phyloP scores from a whole-genome alignment of 129 eudicot species.

The Glebionis coronaria region DNA sequence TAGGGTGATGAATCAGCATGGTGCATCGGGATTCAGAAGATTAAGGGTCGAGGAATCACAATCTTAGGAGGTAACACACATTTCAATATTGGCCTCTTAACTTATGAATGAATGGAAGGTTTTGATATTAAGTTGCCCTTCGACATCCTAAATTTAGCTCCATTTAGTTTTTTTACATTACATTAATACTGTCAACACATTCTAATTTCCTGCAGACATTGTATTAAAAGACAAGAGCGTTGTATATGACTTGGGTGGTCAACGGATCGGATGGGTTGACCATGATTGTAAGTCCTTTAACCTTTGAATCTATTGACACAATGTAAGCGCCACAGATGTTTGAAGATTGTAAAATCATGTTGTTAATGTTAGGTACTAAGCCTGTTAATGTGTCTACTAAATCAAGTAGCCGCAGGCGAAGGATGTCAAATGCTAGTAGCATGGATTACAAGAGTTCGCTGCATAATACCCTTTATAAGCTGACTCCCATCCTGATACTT shows the following conservation, averaged over 20 bases:
- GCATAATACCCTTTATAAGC: slow-evolving; percentile 20
- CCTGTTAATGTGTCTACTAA: slow-evolving; percentile 72
- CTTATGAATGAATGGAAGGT: neutral
- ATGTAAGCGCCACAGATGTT: neutral
- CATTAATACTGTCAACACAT: neutral
- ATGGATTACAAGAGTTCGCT: slow-evolving; percentile 16
- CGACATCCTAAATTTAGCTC: no score
- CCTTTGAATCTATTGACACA: neutral
- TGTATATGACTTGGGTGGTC: slow-evolving; percentile 87
- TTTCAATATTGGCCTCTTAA: neutral
- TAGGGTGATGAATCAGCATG: slow-evolving; percentile 82
- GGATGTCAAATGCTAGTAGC: slow-evolving; percentile 41
- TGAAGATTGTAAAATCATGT: neutral
- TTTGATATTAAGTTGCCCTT: no score
- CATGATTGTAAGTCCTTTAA: slow-evolving; percentile 73
- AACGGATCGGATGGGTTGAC: slow-evolving; percentile 85
- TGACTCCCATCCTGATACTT: slow-evolving; percentile 31
- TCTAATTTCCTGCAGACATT: slow-evolving; percentile 53
- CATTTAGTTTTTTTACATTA: neutral
- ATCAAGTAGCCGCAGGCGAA: slow-evolving; percentile 48
- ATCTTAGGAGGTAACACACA: slow-evolving; percentile 77
- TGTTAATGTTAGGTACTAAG: slow-evolving; percentile 42
- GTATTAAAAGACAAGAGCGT: slow-evolving; percentile 82
- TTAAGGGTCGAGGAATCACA: slow-evolving; percentile 63
- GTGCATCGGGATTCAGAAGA: slow-evolving; percentile 86